A percentile compares a stretch with the other conserved stretches of the same genome.
These are phyloP conservation scores for Colletotrichum coccodes DNA, from an alignment of 2,329 filamentous ascomycete genomes.

Conservation along the genomic window DNA sequence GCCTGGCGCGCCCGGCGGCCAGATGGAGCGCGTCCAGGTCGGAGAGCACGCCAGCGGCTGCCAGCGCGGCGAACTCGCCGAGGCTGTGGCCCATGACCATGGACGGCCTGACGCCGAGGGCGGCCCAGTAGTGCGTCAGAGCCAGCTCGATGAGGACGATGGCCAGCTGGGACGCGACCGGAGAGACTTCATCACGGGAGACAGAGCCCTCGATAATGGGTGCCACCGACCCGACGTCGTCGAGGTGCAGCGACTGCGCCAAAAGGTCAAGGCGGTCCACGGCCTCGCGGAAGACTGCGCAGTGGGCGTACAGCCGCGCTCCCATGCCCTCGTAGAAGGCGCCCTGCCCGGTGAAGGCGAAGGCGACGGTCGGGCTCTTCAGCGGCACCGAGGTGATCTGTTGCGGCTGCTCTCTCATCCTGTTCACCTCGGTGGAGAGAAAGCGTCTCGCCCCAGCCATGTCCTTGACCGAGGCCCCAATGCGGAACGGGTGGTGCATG, in stretches of 20 bases:
- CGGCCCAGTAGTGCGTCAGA: slow-evolving; percentile 45
- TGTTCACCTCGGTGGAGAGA: slow-evolving; percentile 50
- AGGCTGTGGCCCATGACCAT: slow-evolving; percentile 71
- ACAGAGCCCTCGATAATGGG: background rate
- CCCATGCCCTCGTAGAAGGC: slow-evolving; percentile 62
- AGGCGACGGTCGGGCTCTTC: slow-evolving; percentile 57
- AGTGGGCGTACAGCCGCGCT: slow-evolving; percentile 56
- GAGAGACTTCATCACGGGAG: background rate
- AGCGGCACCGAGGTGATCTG: slow-evolving; percentile 53
- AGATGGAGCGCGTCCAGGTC: slow-evolving; percentile 77
- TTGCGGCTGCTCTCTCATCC: slow-evolving; percentile 41
- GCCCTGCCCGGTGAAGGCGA: slow-evolving; percentile 67
- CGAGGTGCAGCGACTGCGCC: slow-evolving; percentile 54
- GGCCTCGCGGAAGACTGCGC: slow-evolving; percentile 58
- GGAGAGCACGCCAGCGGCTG: slow-evolving; percentile 76
- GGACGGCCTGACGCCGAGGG: slow-evolving; percentile 65
- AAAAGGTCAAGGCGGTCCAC: slow-evolving; percentile 63
- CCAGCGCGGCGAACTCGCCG: slow-evolving; percentile 78
- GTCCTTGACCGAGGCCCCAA: slow-evolving; percentile 55
- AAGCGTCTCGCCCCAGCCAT: slow-evolving; percentile 42
- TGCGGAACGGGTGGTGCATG: slow-evolving; percentile 54
- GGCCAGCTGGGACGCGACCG: slow-evolving; percentile 51
- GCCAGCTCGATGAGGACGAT: slow-evolving; percentile 56
- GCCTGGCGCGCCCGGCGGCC: slow-evolving; percentile 73
- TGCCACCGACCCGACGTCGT: background rate